Evolutionary conservation across 768 basidiomycete genomes (phyloP), one percentile per base, ranked within the genome.

Genomic region (Tylopilus subfusipes): DNA sequence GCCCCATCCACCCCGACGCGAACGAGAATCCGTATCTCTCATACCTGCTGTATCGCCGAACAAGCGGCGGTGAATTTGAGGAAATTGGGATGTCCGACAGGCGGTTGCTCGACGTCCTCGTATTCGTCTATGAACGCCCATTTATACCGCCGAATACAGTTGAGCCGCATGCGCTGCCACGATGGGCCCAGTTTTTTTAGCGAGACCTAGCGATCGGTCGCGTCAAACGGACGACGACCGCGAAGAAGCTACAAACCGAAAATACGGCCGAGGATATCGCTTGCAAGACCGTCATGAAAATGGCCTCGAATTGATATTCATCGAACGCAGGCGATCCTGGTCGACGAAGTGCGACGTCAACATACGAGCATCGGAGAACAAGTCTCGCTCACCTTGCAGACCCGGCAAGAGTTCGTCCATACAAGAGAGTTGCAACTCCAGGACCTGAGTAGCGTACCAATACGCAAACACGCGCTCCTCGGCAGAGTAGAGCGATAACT

Each of bases 391-490:
- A 68, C 73, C 59, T 34, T 71, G 65, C 7, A 82, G 63, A 12
- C 72, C 65, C 2, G 62, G 57, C 16, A 78, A 45, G 42, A 88
- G 50, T 16, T 71, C 66, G 50, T 88, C 82, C 50, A 88, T 67
- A 54, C 74, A 79, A 4, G 70, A 67, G 10, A 88, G 62, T 58
- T 90, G 84, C 22, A 68, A 68, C 19, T 84, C 81, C 1, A 86
- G 71, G 4, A 90, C 77, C 42, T 78, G 76, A 3, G 78, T 65
- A 6, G 75, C 72, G 62, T 88, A 88, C 85, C 88, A 91, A 69
- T 92, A 91, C 3, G 89, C 85, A 56, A 90, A 82, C 0, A 85
- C 74, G 31, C 74, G 79, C 63, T 93, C 91, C 40, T 86, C 80
- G 1, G 76, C 68, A 21, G 81, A 75, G 61, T 91, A 90, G 8